Conservation (phyloP, 2,329 filamentous ascomycete genomes). For the Alternaria sp. region DNA sequence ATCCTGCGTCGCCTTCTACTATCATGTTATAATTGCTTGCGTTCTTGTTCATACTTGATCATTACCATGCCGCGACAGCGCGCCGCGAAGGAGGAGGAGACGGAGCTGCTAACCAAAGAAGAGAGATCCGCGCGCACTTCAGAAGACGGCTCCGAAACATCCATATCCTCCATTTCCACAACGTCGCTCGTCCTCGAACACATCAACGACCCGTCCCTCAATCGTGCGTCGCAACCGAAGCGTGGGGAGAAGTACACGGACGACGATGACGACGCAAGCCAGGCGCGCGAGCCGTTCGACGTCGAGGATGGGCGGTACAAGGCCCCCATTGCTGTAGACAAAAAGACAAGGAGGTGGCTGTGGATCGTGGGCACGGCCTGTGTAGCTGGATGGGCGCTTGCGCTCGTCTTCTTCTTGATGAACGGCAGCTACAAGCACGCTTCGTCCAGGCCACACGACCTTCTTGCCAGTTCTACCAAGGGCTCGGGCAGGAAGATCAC, state of each 20-base stretch:
- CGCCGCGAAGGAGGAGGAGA: conserved; percentile 52
- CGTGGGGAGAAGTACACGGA: conserved; percentile 48
- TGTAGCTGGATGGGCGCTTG: conserved; percentile 70
- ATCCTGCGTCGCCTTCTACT: not conserved
- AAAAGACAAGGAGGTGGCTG: conserved; percentile 66
- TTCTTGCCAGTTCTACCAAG: conserved; percentile 65
- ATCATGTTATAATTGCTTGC: conserved; percentile 23
- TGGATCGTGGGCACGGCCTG: conserved; percentile 68
- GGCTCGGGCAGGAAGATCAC: conserved; percentile 75
- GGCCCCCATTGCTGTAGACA: conserved; percentile 64
- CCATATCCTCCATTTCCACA: conserved; percentile 79
- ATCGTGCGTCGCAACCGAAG: conserved; percentile 34
- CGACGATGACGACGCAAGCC: conserved; percentile 49
- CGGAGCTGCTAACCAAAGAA: conserved; percentile 51
- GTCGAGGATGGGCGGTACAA: conserved; percentile 58
- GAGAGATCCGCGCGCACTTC: conserved; percentile 39
- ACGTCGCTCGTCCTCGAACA: conserved; percentile 83
- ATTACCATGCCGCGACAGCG: conserved; percentile 44
- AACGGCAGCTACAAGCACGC: conserved; percentile 70
- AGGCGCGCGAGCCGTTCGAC: conserved; percentile 58
- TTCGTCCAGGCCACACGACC: conserved; percentile 70
- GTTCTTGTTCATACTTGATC: not conserved
- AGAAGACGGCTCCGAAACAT: conserved; percentile 55
- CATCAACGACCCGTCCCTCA: conserved; percentile 63
- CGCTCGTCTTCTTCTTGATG: conserved; percentile 70